Base-by-base conservation (phyloP, 495 filamentous ascomycete species). In the Penicillium odoratum region DNA sequence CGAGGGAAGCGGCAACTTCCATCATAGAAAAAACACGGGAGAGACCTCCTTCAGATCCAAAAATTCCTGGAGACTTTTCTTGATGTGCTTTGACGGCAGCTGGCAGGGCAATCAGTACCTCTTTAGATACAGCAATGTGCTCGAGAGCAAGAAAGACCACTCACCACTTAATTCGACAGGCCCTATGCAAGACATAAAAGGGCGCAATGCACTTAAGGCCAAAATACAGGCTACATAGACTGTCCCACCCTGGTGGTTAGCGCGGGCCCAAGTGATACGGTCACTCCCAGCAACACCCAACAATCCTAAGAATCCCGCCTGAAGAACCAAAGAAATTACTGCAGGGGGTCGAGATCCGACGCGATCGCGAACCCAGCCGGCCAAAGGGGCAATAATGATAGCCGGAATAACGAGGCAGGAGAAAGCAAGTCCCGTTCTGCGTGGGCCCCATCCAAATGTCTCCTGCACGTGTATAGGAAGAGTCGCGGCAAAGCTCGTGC, bases 21-120 rank as follows among this genome's bases (percentile, higher is more conserved):
- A 62, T 56, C 57, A 72, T 56, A 18, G 64, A 51, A 47, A 62
- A 68, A 7, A 66, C 58, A 30, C 63, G 62, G 10, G 64, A 63
- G 3, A 64, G 53, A 7, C 60, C 61, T n/a, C 64, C 66, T n/a
- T 56, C 16, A 0, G 45, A 36, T 0, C 66, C 61, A 31, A 65
- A 62, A 10, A 60, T 60, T 0, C 58, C 62, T 5, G 52, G 60
- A 1, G 53, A 21, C n/a, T 51, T 42, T 6, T 15, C 31, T 34
- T 57, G 30, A 3, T 18, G 18, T 7, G 57, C 60, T 7, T 63
- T 53, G 1, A 48, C 56, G 11, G 61, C 54, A 7, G 50, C 50
- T 50, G 47, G 13, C 21, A 2, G 21, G 21, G 21, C 21, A 21
- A 21, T 21, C 21, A 21, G 21, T 21, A 21, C 1, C 21, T 21